A percentile compares a stretch with the other conserved stretches of the same genome.
phyloP scores from a whole-genome alignment of 2,329 filamentous ascomycete species.

The Cladophialophora yegresii region DNA sequence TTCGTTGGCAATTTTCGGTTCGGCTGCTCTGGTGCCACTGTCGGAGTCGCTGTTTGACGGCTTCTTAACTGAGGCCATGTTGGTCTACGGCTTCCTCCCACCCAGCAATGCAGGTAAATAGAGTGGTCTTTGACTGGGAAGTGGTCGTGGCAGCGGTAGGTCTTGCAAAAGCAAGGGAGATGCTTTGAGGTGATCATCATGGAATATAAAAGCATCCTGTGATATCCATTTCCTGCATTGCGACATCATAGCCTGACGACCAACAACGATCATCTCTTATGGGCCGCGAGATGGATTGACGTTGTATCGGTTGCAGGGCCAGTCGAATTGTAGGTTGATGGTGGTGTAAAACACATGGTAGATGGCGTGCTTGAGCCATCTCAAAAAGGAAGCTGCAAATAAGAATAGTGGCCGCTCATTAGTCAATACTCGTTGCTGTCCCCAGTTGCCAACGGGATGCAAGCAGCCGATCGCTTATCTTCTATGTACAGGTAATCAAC shows the following conservation, averaged over 20 bases:
- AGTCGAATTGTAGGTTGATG: background rate
- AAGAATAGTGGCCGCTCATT: background rate
- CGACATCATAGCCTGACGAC: background rate
- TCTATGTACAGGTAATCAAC: background rate
- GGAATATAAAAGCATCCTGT: background rate
- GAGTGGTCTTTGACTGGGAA: background rate
- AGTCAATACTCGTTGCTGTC: no score
- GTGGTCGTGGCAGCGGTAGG: background rate
- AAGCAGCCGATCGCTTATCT: background rate
- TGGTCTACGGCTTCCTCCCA: background rate
- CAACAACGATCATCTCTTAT: background rate
- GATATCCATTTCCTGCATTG: background rate
- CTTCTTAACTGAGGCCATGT: conserved; percentile 11
- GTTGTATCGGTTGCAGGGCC: background rate
- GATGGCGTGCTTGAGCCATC: conserved; percentile 17
- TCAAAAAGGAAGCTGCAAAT: background rate
- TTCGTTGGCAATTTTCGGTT: background rate
- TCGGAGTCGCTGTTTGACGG: background rate
- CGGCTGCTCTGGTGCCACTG: background rate
- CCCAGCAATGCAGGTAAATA: background rate
- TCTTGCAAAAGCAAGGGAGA: background rate
- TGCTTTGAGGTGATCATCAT: background rate
- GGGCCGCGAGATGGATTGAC: background rate
- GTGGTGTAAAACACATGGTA: conserved; percentile 11
- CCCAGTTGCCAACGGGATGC: background rate